A percentile compares a stretch with the other conserved stretches of the same genome.
Conservation (phyloP, 1,284 basidiomycete species). For the Apiotrichum veenhuisii region DNA sequence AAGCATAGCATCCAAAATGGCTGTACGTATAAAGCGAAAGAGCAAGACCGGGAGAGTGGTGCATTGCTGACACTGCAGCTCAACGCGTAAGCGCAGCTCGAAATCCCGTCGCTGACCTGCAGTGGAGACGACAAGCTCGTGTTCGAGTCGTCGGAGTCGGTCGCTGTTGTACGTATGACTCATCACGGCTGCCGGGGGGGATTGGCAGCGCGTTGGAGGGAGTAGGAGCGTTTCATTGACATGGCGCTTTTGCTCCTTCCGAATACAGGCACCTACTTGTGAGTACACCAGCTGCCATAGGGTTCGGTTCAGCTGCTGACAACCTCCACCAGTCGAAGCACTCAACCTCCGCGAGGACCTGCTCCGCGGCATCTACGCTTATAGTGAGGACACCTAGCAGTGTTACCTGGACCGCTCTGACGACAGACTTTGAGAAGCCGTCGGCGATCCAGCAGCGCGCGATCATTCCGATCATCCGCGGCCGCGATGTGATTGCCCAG, state of each 20-base stretch:
- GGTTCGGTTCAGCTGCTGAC: slow-evolving; percentile 38
- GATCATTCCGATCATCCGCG: slow-evolving; percentile 90
- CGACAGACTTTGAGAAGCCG: slow-evolving; percentile 94
- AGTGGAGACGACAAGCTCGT: slow-evolving; percentile 70
- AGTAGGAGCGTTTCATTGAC: slow-evolving; percentile 45
- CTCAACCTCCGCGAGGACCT: slow-evolving; percentile 93
- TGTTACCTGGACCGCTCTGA: not conserved
- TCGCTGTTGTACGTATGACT: slow-evolving; percentile 59
- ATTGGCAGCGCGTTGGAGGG: slow-evolving; percentile 41
- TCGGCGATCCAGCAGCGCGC: slow-evolving; percentile 98
- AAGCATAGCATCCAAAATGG: slow-evolving; percentile 55
- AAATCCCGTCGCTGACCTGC: not conserved
- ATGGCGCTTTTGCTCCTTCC: slow-evolving; percentile 48
- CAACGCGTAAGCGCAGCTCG: slow-evolving; percentile 35
- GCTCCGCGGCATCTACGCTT: slow-evolving; percentile 95
- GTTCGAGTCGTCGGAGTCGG: slow-evolving; percentile 95
- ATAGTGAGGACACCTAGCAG: slow-evolving; percentile 73
- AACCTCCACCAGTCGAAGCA: slow-evolving; percentile 75
- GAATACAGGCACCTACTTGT: slow-evolving; percentile 51
- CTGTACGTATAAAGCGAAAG: slow-evolving; percentile 56
- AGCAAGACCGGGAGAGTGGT: slow-evolving; percentile 35
- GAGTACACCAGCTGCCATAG: slow-evolving; percentile 24
- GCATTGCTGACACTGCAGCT: slow-evolving; percentile 28
- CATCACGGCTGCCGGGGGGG: slow-evolving; percentile 19
- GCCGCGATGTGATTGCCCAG: slow-evolving; percentile 95